Evolutionary conservation across 2,329 filamentous ascomycete species (phyloP).

Genomic region (Alternaria ethzedia): DNA sequence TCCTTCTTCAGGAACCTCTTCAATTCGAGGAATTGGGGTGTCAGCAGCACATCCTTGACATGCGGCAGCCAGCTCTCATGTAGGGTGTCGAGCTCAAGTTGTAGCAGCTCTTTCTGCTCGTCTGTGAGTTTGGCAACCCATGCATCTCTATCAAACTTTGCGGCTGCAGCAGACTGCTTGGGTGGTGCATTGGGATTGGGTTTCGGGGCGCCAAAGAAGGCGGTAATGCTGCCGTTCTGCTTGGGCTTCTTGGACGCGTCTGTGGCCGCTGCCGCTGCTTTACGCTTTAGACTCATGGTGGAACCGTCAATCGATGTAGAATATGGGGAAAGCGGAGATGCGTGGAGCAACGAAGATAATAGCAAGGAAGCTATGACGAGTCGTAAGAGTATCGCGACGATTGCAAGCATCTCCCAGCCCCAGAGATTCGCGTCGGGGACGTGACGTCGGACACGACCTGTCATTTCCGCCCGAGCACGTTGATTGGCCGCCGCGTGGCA

Average conservation of each 20-base stretch:
- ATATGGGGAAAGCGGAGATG: not conserved
- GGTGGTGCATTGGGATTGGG: slow-evolving; percentile 34
- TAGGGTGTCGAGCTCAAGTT: slow-evolving; percentile 90
- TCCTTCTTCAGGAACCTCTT: slow-evolving; percentile 88
- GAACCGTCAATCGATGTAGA: slow-evolving; percentile 14
- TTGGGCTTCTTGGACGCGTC: slow-evolving; percentile 59
- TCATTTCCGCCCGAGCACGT: not conserved
- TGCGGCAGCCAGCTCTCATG: slow-evolving; percentile 90
- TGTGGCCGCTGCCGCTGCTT: slow-evolving; percentile 54
- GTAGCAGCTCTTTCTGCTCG: slow-evolving; percentile 82
- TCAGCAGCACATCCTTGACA: slow-evolving; percentile 84
- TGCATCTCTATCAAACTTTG: slow-evolving; percentile 81
- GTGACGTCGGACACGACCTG: slow-evolving; percentile 17
- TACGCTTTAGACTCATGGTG: slow-evolving; percentile 59
- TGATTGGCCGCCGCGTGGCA: slow-evolving; percentile 20
- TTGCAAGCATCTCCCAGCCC: slow-evolving; percentile 16
- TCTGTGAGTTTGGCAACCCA: slow-evolving; percentile 81
- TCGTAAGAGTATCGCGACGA: not conserved
- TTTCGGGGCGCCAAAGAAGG: slow-evolving; percentile 79
- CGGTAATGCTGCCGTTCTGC: slow-evolving; percentile 78
- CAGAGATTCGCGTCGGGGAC: slow-evolving; percentile 15
- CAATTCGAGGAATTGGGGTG: slow-evolving; percentile 80
- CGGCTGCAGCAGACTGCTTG: slow-evolving; percentile 25
- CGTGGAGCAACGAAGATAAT: not conserved
- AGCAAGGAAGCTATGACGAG: not conserved